phyloP scores from a whole-genome alignment of 164 flowering plant genomes.

The Saururus chinensis region DNA sequence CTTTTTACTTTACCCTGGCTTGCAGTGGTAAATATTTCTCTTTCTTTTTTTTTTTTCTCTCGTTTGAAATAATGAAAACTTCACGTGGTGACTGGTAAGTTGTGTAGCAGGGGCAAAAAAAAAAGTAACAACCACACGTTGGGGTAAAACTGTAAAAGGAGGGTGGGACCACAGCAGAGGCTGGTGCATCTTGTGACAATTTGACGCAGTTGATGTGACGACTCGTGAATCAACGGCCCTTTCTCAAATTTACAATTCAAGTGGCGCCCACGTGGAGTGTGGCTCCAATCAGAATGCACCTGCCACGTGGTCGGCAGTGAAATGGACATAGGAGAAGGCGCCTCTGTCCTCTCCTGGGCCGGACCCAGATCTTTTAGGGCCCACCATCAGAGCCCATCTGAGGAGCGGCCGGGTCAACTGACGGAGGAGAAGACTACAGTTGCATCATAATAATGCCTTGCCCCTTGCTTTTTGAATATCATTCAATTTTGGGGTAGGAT shows the following conservation, averaged over 20 bases:
- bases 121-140: too few relatives aligned
- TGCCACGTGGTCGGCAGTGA: conserved; percentile 31
- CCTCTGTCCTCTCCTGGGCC: neutral
- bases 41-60: too few relatives aligned
- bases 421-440: neutral
- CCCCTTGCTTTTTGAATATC: neutral
- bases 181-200: neutral
- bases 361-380: conserved; percentile 5
- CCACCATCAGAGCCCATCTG: conserved; percentile 10
- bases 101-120: too few relatives aligned
- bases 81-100: too few relatives aligned
- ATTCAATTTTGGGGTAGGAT: neutral
- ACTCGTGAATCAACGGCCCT: conserved; percentile 28
- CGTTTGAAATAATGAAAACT: too few relatives aligned
- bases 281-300: conserved; percentile 20
- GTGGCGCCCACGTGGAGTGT: conserved; percentile 29
- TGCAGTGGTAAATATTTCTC: too few relatives aligned
- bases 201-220: conserved; percentile 24
- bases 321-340: conserved; percentile 18
- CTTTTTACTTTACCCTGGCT: too few relatives aligned
- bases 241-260: conserved; percentile 3
- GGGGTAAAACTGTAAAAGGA: neutral
- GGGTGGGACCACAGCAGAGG: neutral
- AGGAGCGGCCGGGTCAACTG: neutral
- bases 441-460: too few relatives aligned